Percentiles rank a stretch among this genome's conserved stretches.
These are phyloP conservation scores for Polymyxa betae DNA, from an alignment of 208 protist genomes.

Conservation along the genomic window DNA sequence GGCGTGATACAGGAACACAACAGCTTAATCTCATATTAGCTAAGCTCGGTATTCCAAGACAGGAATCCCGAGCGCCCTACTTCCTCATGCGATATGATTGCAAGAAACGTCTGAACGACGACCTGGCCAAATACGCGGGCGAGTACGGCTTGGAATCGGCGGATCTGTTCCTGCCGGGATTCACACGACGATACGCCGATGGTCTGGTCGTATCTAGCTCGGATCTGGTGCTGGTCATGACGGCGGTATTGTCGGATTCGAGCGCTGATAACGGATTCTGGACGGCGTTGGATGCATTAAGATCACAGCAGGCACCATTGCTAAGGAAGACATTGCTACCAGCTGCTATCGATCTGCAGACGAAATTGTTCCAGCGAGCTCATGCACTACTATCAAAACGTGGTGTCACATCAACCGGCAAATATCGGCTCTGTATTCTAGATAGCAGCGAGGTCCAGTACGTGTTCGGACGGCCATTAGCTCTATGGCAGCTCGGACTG, in stretches of 20 bases:
- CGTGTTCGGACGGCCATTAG: slow-evolving; percentile 20
- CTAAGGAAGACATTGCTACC: not conserved
- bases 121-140: slow-evolving; percentile 22
- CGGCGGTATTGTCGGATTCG: not conserved
- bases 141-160: slow-evolving; percentile 29
- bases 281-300: slow-evolving; percentile 16
- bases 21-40: slow-evolving; percentile 50
- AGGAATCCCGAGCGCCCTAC: slow-evolving; percentile 1
- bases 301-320: not conserved
- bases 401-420: slow-evolving; percentile 10
- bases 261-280: slow-evolving; percentile 14
- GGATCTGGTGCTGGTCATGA: slow-evolving; percentile 34
- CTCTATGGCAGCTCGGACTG: slow-evolving; percentile 54
- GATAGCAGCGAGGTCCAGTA: not conserved
- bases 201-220: slow-evolving; percentile 6
- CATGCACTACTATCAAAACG: not conserved
- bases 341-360: slow-evolving; percentile 38
- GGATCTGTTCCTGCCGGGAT: slow-evolving; percentile 37
- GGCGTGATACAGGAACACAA: slow-evolving; percentile 21
- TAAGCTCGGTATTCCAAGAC: slow-evolving; percentile 55
- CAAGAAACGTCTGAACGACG: slow-evolving; percentile 43
- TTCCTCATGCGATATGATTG: not conserved
- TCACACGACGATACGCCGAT: not conserved
- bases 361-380: not conserved
- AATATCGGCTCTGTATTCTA: slow-evolving; percentile 30